Conservation (phyloP, 495 filamentous ascomycete species). For the Extremus antarcticus region DNA sequence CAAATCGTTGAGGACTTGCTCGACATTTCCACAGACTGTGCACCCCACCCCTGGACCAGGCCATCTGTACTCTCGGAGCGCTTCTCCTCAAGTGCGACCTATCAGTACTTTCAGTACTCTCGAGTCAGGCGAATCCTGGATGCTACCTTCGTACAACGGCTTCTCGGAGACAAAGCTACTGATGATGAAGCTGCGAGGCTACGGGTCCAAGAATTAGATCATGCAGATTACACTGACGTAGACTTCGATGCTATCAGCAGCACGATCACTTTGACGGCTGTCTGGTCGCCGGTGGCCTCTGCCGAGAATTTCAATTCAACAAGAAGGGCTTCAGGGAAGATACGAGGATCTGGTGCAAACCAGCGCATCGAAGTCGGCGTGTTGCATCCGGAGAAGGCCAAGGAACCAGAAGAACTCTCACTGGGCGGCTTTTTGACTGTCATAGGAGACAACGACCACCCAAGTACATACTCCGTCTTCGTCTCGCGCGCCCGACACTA, state of each 20-base stretch:
- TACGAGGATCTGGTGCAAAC: conserved; percentile 30
- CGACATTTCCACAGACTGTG: conserved; percentile 35
- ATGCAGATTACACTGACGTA: conserved; percentile 59
- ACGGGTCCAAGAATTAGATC: conserved; percentile 32
- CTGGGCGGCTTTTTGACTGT: conserved; percentile 72
- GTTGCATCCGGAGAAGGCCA: conserved; percentile 53
- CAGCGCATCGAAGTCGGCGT: conserved; percentile 69
- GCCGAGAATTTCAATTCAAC: no score
- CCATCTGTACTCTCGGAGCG: conserved; percentile 49
- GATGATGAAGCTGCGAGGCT: no score
- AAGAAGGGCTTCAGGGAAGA: no score
- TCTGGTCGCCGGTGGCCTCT: conserved; percentile 38
- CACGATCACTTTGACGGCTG: conserved; percentile 49
- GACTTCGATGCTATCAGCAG: conserved; percentile 66
- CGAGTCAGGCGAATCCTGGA: not conserved
- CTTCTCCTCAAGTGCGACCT: conserved; percentile 53
- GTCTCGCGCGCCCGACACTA: conserved; percentile 5
- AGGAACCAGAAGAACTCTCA: conserved; percentile 59
- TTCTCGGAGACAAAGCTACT: no score
- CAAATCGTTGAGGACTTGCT: conserved; percentile 50
- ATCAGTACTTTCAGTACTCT: conserved; percentile 51
- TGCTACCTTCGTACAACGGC: not conserved
- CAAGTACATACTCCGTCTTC: conserved; percentile 38
- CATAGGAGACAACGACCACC: conserved; percentile 59
- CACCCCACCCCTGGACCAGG: conserved; percentile 50